Percentiles rank a stretch among this genome's conserved stretches.
These are phyloP conservation scores for Fraxinus quadrangulata DNA, from an alignment of 257 asterid species.

Conservation along the genomic window DNA sequence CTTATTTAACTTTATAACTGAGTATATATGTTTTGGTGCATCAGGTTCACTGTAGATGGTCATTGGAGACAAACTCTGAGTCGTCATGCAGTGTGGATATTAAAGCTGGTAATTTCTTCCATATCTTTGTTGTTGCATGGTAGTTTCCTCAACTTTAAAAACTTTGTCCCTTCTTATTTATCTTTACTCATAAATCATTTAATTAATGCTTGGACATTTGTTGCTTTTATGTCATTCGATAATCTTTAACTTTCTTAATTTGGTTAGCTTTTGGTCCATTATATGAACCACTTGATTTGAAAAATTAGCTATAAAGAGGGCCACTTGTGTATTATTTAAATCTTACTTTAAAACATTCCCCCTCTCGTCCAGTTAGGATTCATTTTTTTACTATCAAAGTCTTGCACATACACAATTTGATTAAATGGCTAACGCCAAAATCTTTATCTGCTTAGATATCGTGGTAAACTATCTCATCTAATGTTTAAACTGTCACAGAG, in stretches of 20 bases:
- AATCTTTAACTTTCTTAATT: neutral
- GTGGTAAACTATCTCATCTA: neutral
- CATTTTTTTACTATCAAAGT: neutral
- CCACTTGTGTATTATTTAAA: neutral
- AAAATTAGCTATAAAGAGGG: neutral
- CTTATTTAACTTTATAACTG: neutral
- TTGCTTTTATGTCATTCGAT: neutral
- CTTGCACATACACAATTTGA: neutral
- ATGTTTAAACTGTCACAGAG: neutral
- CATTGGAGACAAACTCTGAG: slow-evolving; percentile 57
- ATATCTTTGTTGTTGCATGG: slow-evolving; percentile 1
- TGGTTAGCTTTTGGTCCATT: neutral
- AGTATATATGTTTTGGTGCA: slow-evolving; percentile 26
- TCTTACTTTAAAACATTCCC: too few relatives aligned
- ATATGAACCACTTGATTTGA: neutral
- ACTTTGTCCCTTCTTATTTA: neutral
- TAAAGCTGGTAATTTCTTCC: slow-evolving; percentile 63
- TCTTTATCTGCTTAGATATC: neutral
- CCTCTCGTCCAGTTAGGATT: neutral
- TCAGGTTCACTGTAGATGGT: slow-evolving; percentile 89
- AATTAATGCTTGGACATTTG: neutral
- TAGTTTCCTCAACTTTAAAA: neutral
- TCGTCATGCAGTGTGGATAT: slow-evolving; percentile 67
- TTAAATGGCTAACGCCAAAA: neutral
- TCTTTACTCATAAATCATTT: neutral